These are phyloP conservation scores for Tuctoria greenei DNA, from an alignment of 176 grass and related monocot genomes.

Conservation along the genomic window DNA sequence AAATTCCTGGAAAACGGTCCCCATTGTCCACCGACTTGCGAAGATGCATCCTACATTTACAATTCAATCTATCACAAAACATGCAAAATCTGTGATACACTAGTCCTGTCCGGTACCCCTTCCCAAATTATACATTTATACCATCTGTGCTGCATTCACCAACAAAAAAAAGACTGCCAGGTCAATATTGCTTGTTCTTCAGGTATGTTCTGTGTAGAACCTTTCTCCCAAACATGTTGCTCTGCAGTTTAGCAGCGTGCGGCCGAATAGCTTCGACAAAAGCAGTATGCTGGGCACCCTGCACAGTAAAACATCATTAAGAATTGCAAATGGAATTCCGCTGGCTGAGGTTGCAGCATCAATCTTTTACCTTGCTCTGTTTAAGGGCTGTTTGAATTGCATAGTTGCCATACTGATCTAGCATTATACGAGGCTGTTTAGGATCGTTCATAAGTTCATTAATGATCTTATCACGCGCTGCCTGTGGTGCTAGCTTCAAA, in stretches of 20 bases:
- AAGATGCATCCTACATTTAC: conserved; percentile 16
- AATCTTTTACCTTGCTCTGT: conserved; percentile 50
- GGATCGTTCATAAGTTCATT: conserved; percentile 64
- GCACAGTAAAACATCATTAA: conserved; percentile 30
- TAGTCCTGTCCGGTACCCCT: neutral
- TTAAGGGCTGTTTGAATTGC: conserved; percentile 75
- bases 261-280: conserved; percentile 52
- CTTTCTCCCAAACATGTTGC: conserved; percentile 60
- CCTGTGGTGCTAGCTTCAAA: conserved; percentile 33
- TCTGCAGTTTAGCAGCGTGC: conserved; percentile 41
- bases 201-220: conserved; percentile 60
- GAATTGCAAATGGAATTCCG: conserved; percentile 20
- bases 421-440: conserved; percentile 45
- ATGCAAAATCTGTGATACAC: conserved; percentile 8
- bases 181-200: conserved; percentile 53
- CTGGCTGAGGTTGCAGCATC: neutral
- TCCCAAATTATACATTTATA: neutral
- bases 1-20: conserved; percentile 16
- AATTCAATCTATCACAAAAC: conserved; percentile 21
- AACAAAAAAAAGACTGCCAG: conserved; percentile 15
- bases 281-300: conserved; percentile 42
- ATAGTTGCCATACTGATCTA: conserved; percentile 69
- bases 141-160: neutral
- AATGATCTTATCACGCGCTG: conserved; percentile 38
- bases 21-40: neutral